These are phyloP conservation scores for Prillingera fragicola DNA, from an alignment of 1,284 basidiomycete genomes.

Conservation along the genomic window DNA sequence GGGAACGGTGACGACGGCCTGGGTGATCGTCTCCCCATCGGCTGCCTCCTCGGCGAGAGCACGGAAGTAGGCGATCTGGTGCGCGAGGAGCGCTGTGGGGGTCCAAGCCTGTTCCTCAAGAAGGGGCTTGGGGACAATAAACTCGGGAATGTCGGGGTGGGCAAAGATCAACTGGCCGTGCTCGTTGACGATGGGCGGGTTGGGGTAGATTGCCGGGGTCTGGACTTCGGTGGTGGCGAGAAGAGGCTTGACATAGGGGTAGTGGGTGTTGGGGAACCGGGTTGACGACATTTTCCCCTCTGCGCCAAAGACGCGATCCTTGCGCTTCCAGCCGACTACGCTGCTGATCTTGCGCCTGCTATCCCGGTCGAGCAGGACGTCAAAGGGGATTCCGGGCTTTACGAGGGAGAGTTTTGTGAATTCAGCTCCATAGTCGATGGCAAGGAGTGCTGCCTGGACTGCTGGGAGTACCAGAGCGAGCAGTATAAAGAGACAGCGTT, in stretches of 20 bases:
- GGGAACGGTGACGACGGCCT: constrained; percentile 80
- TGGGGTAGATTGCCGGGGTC: constrained; percentile 53
- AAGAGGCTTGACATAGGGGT: constrained; percentile 80
- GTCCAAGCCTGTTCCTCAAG: constrained; percentile 55
- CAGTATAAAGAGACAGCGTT: constrained; percentile 20
- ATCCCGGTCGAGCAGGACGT: constrained; percentile 92
- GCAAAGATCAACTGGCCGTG: constrained; percentile 61
- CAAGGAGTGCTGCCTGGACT: constrained; percentile 58
- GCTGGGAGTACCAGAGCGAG: constrained; percentile 36
- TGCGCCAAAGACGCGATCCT: constrained; percentile 78
- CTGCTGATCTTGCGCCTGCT: constrained; percentile 93
- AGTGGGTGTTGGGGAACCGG: constrained; percentile 82
- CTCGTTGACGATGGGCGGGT: constrained; percentile 24
- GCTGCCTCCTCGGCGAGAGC: constrained; percentile 69
- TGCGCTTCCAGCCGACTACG: constrained; percentile 78
- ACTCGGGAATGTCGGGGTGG: constrained; percentile 59
- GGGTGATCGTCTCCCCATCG: constrained; percentile 62
- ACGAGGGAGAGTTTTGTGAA: constrained; percentile 94
- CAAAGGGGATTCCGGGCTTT: constrained; percentile 92
- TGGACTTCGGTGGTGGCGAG: constrained; percentile 50
- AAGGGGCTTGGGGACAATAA: constrained; percentile 58
- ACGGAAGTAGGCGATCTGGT: constrained; percentile 88
- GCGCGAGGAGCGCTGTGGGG: constrained; percentile 86
- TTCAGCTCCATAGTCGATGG: constrained; percentile 93
- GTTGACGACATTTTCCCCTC: constrained; percentile 88